A percentile compares a stretch with the other conserved stretches of the same genome.
phyloP scores from a whole-genome alignment of 2,329 filamentous ascomycete species.

The Exophiala alcalophila region DNA sequence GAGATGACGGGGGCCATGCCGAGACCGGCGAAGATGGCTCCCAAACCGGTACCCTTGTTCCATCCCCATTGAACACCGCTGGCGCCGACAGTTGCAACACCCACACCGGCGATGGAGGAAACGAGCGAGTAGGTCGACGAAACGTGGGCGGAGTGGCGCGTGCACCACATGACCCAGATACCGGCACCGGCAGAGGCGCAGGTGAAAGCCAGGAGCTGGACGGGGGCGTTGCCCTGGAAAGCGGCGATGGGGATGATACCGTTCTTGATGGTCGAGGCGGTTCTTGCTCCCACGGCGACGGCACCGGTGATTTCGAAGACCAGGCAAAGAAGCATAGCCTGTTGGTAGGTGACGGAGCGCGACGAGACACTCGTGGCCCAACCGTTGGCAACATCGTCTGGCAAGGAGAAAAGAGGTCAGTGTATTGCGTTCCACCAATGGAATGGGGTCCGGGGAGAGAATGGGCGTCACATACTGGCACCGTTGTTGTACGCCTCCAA shows the following conservation, averaged over 20 bases:
- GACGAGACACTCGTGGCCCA: conserved; percentile 81
- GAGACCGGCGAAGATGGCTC: conserved; percentile 68
- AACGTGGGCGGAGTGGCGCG: conserved; percentile 67
- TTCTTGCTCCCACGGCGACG: conserved; percentile 64
- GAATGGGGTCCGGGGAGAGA: neutral
- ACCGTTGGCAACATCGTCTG: conserved; percentile 79
- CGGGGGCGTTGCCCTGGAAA: conserved; percentile 60
- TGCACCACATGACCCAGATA: conserved; percentile 78
- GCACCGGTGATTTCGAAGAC: conserved; percentile 68
- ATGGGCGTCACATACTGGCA: conserved; percentile 58
- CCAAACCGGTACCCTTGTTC: conserved; percentile 65
- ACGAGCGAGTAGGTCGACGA: conserved; percentile 71
- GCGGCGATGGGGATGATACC: conserved; percentile 63
- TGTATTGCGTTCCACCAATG: too few relatives aligned
- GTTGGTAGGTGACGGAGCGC: conserved; percentile 67
- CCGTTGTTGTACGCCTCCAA: conserved; percentile 77
- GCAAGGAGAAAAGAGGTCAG: too few relatives aligned
- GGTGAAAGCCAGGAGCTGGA: conserved; percentile 66
- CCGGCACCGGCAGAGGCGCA: conserved; percentile 64
- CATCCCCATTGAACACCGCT: conserved; percentile 65
- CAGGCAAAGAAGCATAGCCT: conserved; percentile 64
- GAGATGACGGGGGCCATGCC: conserved; percentile 69
- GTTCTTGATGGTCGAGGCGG: conserved; percentile 76
- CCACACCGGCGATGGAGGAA: conserved; percentile 66
- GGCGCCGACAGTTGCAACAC: conserved; percentile 64